Evolutionary conservation across 371 early-diverging fungal species (phyloP).

Genomic region (Capniomyces stellatus): DNA sequence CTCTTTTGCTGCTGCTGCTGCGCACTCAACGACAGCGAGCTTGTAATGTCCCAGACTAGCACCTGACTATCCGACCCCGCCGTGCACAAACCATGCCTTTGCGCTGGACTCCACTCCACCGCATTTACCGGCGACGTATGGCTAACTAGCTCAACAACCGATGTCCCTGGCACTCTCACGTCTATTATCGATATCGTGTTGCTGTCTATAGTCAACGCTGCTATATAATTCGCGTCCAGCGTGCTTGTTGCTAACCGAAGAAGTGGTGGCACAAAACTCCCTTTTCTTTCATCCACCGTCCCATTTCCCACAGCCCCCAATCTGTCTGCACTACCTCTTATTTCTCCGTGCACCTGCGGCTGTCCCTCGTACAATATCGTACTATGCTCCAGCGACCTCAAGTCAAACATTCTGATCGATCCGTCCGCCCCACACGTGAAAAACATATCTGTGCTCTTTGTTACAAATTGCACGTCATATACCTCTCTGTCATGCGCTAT

Average conservation of each 20-base stretch:
- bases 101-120: slow-evolving; percentile 20
- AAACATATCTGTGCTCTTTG: slow-evolving; percentile 72
- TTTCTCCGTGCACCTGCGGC: slow-evolving; percentile 1
- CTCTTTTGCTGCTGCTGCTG: slow-evolving; percentile 21
- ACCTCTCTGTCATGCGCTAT: slow-evolving; percentile 96
- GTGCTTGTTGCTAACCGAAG: slow-evolving; percentile 76
- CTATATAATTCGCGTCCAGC: slow-evolving; percentile 71
- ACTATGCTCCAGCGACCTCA: slow-evolving; percentile 79
- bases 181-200: slow-evolving; percentile 64
- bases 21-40: neutral
- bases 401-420: slow-evolving; percentile 88
- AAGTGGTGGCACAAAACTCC: slow-evolving; percentile 34
- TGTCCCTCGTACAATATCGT: slow-evolving; percentile 83
- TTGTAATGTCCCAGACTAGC: slow-evolving; percentile 26
- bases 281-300: neutral
- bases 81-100: slow-evolving; percentile 19
- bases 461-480: slow-evolving; percentile 83
- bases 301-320: neutral
- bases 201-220: slow-evolving; percentile 76
- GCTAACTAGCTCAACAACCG: slow-evolving; percentile 61
- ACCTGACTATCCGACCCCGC: slow-evolving; percentile 23
- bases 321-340: no score
- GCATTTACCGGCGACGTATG: slow-evolving; percentile 38
- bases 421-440: slow-evolving; percentile 94
- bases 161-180: slow-evolving; percentile 74